Evolutionary conservation across 805 yeast genomes (phyloP), one percentile per base, ranked within the genome.

Genomic region (Ogataea wickerhamii): DNA sequence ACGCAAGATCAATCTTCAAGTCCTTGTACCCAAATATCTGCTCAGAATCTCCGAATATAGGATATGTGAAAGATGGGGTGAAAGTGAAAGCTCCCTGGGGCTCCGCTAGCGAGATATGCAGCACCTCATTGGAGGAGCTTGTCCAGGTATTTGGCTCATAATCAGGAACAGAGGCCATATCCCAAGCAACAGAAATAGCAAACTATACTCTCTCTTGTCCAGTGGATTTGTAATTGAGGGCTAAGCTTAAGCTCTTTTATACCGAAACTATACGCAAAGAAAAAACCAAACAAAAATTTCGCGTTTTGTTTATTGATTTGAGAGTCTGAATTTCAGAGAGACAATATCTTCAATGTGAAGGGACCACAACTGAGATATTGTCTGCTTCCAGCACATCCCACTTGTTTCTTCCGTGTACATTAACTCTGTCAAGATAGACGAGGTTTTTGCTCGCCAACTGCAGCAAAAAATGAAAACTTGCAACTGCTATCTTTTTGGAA

Each of bases 1-100:
- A 86, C 13, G 82, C 78, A n/a, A 74, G 48, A 48, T 76, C 74
- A 24, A 93, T 77, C 22, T 68, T 68, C 25, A 89, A 66, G 49
- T 77, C 82, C 47, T 80, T 73, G 58, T 77, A 93, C 2, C 98
- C 98, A 54, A 80, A 87, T 1, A 93, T 80, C 37, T 80, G 80
- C 56, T 93, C 98, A 2, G 87, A 73, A 33, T 88, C 95, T 5
- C 98, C 98, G 68, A 78, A 93, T 8, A 93, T 82, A 2, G 97
- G 95, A 59, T 93, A 93, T 1, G 98, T 91, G 64, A 87, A 88
- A 11, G 66, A 54, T 0, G 98, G 97, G 26, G 71, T 64, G 65
- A 89, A 88, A 3, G 76, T 66, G 16, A 81, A 75, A 2, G 80
- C 73, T 0, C 80, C 80, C 3, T 70, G 63, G 2, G 74, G 69